phyloP scores from a whole-genome alignment of 1,284 basidiomycete genomes.

The Trichosporon asahii region DNA sequence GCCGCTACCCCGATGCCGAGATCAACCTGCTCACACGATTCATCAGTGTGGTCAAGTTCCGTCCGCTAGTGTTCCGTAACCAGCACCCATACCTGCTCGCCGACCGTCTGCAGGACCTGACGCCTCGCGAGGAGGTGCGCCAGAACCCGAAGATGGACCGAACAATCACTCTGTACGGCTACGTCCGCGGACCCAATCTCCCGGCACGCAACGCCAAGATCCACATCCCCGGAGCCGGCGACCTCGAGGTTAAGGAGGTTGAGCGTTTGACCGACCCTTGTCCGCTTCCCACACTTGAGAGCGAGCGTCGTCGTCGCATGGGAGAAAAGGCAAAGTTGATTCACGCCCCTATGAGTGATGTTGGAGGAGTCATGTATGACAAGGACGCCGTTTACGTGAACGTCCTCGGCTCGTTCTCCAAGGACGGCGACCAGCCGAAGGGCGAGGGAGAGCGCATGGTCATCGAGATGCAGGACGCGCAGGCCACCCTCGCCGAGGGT shows the following conservation, averaged over 20 bases:
- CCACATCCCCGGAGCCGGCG: slow-evolving; percentile 93
- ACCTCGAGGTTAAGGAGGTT: slow-evolving; percentile 71
- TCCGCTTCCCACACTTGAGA: slow-evolving; percentile 84
- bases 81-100: slow-evolving; percentile 91
- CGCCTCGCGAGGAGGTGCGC: slow-evolving; percentile 77
- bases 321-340: slow-evolving; percentile 94
- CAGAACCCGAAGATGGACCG: slow-evolving; percentile 77
- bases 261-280: slow-evolving; percentile 85
- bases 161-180: slow-evolving; percentile 89
- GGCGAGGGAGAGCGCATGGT: slow-evolving; percentile 98
- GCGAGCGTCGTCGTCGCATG: slow-evolving; percentile 86
- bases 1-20: slow-evolving; percentile 95
- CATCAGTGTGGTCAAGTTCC: slow-evolving; percentile 98
- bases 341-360: slow-evolving; percentile 98
- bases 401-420: slow-evolving; percentile 88
- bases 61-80: slow-evolving; percentile 94
- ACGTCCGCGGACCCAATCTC: slow-evolving; percentile 85
- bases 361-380: slow-evolving; percentile 95
- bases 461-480: slow-evolving; percentile 87
- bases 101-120: slow-evolving; percentile 93
- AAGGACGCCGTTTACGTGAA: slow-evolving; percentile 99
- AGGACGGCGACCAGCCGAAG: slow-evolving; percentile 59
- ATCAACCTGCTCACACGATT: slow-evolving; percentile 94
- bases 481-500: slow-evolving; percentile 75
- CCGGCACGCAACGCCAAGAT: slow-evolving; percentile 72